Base-by-base conservation (phyloP, 352 stramenopile genomes). In the Phytophthora ohioensis region DNA sequence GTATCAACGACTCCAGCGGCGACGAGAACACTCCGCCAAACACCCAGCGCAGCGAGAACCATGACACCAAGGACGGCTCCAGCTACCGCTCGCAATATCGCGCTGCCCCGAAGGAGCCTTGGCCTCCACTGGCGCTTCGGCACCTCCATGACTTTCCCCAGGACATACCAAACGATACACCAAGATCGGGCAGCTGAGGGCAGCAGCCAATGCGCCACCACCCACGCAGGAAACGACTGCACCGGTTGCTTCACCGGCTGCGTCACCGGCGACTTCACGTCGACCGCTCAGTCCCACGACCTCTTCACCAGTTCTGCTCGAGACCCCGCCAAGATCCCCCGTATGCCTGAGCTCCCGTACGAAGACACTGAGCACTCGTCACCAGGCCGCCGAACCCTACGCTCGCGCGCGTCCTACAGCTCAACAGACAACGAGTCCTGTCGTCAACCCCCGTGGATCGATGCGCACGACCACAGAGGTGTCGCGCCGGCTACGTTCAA, bases 21-120 rank as follows among this genome's bases (percentile, higher is more conserved):
- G 55, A 63, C 15, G 55, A 63, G 41, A 63, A 63, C 31, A 61
- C 54, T 27, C 27, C 39, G 13, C 38, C 53, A 6, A 51, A 60
- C 27, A 41, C 43, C 38, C 9, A 51, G 27, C 2, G 12, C n/a
- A 38, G 17, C 21, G 10, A 59, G 7, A 12, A 12, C 1, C 35
- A 48, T 4, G 36, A 4, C 38, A 21, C 21, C 8, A 38, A 59
- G 17, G n/a, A 34, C 21, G 17, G n/a, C 17, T 21, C 17, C 17
- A 21, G 17, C 17, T 21, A 1, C 17, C 17, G 17, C 17, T 21
- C 17, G 17, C 17, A 21, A 21, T 21, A 21, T 21, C 17, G 17
- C 17, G 17, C 17, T 21, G 17, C 0, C 17, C 17, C 17, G n/a
- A 51, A 34, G 45, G n/a, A 0, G 45, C 35, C 45, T 11, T 34